These are phyloP conservation scores for Ascochyta fabae DNA, from an alignment of 2,329 filamentous ascomycete species.

Conservation along the genomic window DNA sequence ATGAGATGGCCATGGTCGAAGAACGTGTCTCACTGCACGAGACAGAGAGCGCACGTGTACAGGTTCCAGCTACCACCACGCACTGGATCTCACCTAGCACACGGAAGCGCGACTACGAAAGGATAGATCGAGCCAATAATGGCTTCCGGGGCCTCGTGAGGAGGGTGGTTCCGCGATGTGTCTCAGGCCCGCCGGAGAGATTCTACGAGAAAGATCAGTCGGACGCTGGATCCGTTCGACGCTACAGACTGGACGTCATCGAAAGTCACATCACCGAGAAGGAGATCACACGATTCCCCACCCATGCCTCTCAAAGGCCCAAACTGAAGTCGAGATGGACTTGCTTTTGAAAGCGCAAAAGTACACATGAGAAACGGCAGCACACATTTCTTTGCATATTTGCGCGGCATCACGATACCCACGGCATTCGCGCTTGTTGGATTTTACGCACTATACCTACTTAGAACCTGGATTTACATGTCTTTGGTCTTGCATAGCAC, in stretches of 20 bases:
- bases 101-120: constrained; percentile 43
- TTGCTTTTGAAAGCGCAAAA: constrained; percentile 30
- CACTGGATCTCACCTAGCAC: constrained; percentile 49
- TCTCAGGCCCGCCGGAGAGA: constrained; percentile 39
- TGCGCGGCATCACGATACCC: constrained; percentile 39
- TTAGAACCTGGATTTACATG: constrained; percentile 22
- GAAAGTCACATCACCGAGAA: constrained; percentile 36
- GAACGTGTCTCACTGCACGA: constrained; percentile 22
- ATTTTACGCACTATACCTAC: constrained; percentile 24
- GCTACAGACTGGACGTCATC: constrained; percentile 44
- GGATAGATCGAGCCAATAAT: constrained; percentile 48
- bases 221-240: constrained; percentile 46
- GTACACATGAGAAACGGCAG: constrained; percentile 13
- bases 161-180: constrained; percentile 41
- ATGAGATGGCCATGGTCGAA: constrained; percentile 21
- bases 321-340: constrained; percentile 32
- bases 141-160: constrained; percentile 45
- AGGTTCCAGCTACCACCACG: constrained; percentile 37
- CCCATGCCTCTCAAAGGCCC: constrained; percentile 14
- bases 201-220: constrained; percentile 48
- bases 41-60: constrained; percentile 22
- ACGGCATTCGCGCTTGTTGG: constrained; percentile 30
- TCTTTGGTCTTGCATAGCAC: constrained; percentile 15
- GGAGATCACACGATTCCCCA: constrained; percentile 21
- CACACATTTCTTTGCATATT: constrained; percentile 26